These are phyloP conservation scores for Yarrowia bubula DNA, from an alignment of 805 yeast genomes.

Conservation along the genomic window DNA sequence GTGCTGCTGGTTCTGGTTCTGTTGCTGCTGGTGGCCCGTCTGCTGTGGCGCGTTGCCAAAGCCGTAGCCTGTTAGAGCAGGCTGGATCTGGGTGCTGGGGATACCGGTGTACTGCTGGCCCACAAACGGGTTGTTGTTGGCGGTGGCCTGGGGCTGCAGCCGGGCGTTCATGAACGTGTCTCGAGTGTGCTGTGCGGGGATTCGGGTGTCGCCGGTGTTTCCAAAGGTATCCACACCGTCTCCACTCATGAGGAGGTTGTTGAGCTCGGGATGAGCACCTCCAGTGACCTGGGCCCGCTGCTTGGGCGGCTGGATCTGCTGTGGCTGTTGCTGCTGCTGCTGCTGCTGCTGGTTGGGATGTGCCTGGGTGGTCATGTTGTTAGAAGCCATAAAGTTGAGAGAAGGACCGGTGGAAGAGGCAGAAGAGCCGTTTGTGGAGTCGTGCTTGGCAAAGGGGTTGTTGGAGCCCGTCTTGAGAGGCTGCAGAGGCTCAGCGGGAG, in stretches of 20 bases:
- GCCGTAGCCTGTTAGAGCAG: conserved; percentile 90
- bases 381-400: conserved; percentile 22
- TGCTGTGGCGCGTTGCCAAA: conserved; percentile 70
- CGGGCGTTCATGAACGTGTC: conserved; percentile 86
- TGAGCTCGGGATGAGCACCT: conserved; percentile 52
- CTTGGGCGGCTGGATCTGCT: conserved; percentile 34
- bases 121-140: conserved; percentile 55
- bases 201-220: conserved; percentile 75
- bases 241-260: conserved; percentile 75
- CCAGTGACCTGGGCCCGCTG: conserved; percentile 32
- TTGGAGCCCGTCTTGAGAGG: conserved; percentile 71
- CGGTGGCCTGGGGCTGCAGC: conserved; percentile 35
- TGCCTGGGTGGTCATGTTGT: conserved; percentile 15
- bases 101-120: conserved; percentile 72
- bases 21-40: conserved; percentile 29
- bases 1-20: neutral
- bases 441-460: conserved; percentile 64
- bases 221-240: conserved; percentile 94
- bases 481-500: conserved; percentile 58
- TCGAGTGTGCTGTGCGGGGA: conserved; percentile 90
- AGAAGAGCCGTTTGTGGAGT: conserved; percentile 12
- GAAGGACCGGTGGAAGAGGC: conserved; percentile 21
- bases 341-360: conserved; percentile 28
- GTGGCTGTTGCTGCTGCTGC: conserved; percentile 38
- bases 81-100: conserved; percentile 61